These are phyloP conservation scores for Penicillium turbatum DNA, from an alignment of 495 filamentous ascomycete genomes.

Conservation along the genomic window DNA sequence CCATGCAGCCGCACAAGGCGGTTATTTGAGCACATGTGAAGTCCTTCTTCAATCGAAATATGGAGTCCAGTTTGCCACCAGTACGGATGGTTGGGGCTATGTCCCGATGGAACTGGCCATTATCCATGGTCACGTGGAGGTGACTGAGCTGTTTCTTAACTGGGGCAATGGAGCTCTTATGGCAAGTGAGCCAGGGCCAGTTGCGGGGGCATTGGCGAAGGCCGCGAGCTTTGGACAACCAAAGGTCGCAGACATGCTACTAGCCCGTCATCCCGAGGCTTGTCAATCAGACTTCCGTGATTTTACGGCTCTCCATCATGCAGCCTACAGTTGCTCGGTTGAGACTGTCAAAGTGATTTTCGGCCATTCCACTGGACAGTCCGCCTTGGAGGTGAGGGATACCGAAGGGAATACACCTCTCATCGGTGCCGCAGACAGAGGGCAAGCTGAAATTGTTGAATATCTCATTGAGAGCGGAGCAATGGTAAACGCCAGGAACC, in stretches of 20 bases:
- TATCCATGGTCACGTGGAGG: neutral
- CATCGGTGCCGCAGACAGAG: neutral
- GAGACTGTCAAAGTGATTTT: conserved; percentile 1
- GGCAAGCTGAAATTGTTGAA: neutral
- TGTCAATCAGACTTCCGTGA: neutral
- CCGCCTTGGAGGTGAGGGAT: neutral
- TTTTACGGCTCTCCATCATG: neutral
- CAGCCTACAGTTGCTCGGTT: conserved; percentile 1
- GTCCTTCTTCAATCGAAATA: conserved; percentile 1
- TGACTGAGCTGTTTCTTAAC: neutral
- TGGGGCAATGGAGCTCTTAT: neutral
- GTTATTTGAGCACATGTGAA: neutral
- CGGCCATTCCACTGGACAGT: neutral
- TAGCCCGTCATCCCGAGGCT: neutral
- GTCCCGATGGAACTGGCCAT: neutral
- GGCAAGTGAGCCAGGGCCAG: neutral
- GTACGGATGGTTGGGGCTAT: neutral
- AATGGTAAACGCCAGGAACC: neutral
- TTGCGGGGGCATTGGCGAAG: neutral
- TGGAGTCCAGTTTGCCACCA: neutral
- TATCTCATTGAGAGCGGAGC: neutral
- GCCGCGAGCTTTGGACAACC: conserved; percentile 1
- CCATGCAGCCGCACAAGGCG: neutral
- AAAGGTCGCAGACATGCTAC: neutral
- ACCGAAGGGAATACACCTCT: neutral